These are phyloP conservation scores for Phytophthora ohioensis DNA, from an alignment of 352 stramenopile species.

Conservation along the genomic window DNA sequence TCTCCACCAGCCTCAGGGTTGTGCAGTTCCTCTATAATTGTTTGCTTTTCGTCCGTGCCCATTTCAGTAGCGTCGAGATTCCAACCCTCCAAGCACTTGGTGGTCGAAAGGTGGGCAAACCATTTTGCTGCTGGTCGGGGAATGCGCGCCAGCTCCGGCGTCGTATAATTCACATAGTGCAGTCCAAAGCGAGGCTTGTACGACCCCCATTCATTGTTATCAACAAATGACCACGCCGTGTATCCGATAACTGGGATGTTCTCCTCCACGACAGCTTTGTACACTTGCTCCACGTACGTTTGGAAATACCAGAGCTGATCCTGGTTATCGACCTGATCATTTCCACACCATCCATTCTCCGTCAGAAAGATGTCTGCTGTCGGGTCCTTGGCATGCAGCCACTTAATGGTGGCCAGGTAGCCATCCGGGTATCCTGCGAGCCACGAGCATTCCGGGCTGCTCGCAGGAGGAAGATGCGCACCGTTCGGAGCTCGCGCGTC, in stretches of 20 bases:
- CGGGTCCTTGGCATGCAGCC: slow-evolving; percentile 64
- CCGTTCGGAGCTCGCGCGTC: slow-evolving; percentile 58
- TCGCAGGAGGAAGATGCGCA: slow-evolving; percentile 45
- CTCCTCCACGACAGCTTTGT: slow-evolving; percentile 62
- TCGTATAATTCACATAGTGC: slow-evolving; percentile 63
- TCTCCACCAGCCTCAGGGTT: slow-evolving; percentile 13
- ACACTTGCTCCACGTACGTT: slow-evolving; percentile 61
- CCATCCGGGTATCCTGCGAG: slow-evolving; percentile 56
- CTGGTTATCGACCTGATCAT: slow-evolving; percentile 56
- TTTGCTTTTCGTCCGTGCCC: slow-evolving; percentile 16
- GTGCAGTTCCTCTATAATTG: slow-evolving; percentile 17
- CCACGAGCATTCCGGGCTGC: slow-evolving; percentile 48
- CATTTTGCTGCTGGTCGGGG: slow-evolving; percentile 59
- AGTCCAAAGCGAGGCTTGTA: slow-evolving; percentile 67
- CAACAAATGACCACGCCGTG: slow-evolving; percentile 94
- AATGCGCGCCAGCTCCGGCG: slow-evolving; percentile 47
- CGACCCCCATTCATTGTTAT: slow-evolving; percentile 96
- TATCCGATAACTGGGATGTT: slow-evolving; percentile 90
- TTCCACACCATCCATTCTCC: slow-evolving; percentile 73
- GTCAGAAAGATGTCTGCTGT: slow-evolving; percentile 65
- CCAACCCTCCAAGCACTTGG: slow-evolving; percentile 63
- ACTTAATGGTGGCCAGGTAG: slow-evolving; percentile 74
- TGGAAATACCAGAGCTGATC: slow-evolving; percentile 74
- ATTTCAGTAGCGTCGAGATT: slow-evolving; percentile 10
- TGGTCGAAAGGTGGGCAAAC: slow-evolving; percentile 62